Conservation (phyloP, 1,139 yeast species). For the Suhomyces terraborum region DNA sequence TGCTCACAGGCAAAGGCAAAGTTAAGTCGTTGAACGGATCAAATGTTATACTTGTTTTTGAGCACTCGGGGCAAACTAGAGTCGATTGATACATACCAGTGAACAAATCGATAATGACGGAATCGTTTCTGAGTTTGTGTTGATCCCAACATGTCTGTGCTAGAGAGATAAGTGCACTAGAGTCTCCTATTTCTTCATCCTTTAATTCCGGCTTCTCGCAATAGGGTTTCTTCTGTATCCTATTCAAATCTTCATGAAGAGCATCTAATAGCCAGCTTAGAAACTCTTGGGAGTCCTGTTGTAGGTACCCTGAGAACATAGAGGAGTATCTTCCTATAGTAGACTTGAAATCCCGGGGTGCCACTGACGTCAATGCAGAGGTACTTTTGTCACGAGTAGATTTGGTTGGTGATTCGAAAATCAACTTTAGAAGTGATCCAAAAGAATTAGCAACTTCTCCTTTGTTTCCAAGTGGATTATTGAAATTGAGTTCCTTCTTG, state of each 20-base stretch:
- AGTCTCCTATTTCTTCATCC: slow-evolving; percentile 59
- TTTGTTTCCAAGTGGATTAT: slow-evolving; percentile 81
- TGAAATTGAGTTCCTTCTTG: slow-evolving; percentile 64
- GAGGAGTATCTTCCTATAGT: slow-evolving; percentile 79
- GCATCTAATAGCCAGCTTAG: slow-evolving; percentile 89
- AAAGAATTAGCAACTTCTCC: slow-evolving; percentile 82
- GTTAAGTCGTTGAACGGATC: slow-evolving; percentile 95
- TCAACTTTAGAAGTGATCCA: slow-evolving; percentile 61
- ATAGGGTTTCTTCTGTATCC: slow-evolving; percentile 79
- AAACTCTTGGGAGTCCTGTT: slow-evolving; percentile 96
- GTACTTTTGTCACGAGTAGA: slow-evolving; percentile 4
- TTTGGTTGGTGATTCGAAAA: slow-evolving; percentile 46
- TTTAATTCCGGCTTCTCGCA: slow-evolving; percentile 84
- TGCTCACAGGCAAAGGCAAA: slow-evolving; percentile 79
- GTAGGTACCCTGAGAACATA: slow-evolving; percentile 84
- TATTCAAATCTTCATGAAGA: slow-evolving; percentile 88
- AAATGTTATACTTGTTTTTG: slow-evolving; percentile 81
- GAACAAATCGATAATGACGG: slow-evolving; percentile 80
- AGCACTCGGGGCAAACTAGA: slow-evolving; percentile 82
- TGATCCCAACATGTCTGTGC: slow-evolving; percentile 82
- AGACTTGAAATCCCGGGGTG: slow-evolving; percentile 78
- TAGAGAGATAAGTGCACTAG: slow-evolving; percentile 54
- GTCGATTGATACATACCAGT: slow-evolving; percentile 92
- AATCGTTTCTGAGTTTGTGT: slow-evolving; percentile 80
- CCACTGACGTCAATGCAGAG: slow-evolving; percentile 20